Percentiles rank a stretch among this genome's conserved stretches.
Conservation (phyloP, 129 eudicot genomes). For the Flaveria robusta region DNA sequence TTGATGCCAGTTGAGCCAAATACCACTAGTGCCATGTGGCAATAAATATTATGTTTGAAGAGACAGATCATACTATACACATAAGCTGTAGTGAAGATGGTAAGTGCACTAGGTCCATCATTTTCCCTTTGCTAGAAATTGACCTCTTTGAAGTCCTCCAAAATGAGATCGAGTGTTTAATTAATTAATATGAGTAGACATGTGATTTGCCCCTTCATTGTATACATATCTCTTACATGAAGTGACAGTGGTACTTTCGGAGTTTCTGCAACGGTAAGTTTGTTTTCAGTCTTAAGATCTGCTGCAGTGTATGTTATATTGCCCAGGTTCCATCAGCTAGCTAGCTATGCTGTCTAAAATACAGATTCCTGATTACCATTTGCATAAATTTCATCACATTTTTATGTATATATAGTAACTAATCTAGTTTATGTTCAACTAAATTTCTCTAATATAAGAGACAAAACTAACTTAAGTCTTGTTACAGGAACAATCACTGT, state of each 20-base stretch:
- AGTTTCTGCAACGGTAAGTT: slow-evolving; percentile 5
- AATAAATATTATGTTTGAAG: background rate
- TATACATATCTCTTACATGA: too few species aligned
- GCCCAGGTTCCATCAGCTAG: slow-evolving; percentile 2
- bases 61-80: background rate
- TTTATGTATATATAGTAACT: slow-evolving; percentile 12
- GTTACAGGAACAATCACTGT: slow-evolving; percentile 43
- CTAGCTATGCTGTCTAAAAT: slow-evolving; percentile 5
- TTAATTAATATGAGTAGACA: too few species aligned
- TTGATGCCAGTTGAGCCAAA: background rate
- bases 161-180: too few species aligned
- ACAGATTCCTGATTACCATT: slow-evolving; percentile 8
- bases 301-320: background rate
- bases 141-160: too few species aligned
- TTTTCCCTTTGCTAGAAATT: too few species aligned
- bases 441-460: background rate
- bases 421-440: background rate
- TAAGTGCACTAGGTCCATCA: background rate
- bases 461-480: slow-evolving; percentile 5
- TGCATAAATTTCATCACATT: slow-evolving; percentile 12
- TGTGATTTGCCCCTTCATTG: too few species aligned
- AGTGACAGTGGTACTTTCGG: background rate
- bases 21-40: background rate
- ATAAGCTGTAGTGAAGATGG: background rate
- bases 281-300: slow-evolving; percentile 18